Evolutionary conservation across 176 grass and related monocot species (phyloP).

Genomic region (Microstegium vimineum): DNA sequence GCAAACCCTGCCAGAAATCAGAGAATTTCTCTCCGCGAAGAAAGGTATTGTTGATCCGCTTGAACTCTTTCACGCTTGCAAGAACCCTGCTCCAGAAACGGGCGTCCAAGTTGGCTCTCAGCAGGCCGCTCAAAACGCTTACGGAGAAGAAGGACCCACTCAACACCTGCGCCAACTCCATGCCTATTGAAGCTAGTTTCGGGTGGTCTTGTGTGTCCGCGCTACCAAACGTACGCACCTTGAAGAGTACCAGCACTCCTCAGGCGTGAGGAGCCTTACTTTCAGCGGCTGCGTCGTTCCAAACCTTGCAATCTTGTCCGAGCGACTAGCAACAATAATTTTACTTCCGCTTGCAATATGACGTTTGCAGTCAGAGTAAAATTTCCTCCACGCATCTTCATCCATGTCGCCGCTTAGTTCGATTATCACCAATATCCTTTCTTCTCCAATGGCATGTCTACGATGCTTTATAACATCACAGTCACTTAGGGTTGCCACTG

Average conservation of each 20-base stretch:
- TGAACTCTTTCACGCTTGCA: background rate
- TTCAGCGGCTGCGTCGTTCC: background rate
- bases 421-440: slow-evolving; percentile 8
- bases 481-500: background rate
- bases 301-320: background rate
- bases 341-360: slow-evolving; percentile 1
- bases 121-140: background rate
- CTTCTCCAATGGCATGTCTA: background rate
- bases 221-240: slow-evolving; percentile 9
- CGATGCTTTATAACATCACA: background rate
- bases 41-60: background rate
- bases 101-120: background rate
- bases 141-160: background rate
- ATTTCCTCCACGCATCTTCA: background rate
- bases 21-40: background rate
- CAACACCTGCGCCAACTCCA: background rate
- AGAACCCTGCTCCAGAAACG: background rate
- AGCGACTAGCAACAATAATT: background rate
- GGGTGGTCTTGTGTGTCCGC: background rate
- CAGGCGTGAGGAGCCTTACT: background rate
- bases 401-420: background rate
- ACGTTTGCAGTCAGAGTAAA: background rate
- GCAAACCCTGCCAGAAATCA: background rate
- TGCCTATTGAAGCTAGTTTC: background rate
- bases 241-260: slow-evolving; percentile 14